A percentile compares a stretch with the other conserved stretches of the same genome.
These are phyloP conservation scores for Taphrina confusa DNA, from an alignment of 1,139 yeast species.

Conservation along the genomic window DNA sequence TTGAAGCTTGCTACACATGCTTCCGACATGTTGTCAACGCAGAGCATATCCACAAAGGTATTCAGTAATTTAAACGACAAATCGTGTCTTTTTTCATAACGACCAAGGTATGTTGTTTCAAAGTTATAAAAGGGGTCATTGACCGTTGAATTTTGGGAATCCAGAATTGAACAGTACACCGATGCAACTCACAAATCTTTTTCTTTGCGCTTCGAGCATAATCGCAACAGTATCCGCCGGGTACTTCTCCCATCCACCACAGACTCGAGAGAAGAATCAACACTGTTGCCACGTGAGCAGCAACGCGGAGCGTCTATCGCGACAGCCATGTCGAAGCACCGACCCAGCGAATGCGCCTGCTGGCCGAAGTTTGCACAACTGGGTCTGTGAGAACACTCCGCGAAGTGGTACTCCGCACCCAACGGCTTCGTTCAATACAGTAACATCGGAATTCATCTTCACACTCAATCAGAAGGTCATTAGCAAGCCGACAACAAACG, in stretches of 20 bases:
- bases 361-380: background rate
- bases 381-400: background rate
- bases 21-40: no score
- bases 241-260: background rate
- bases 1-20: no score
- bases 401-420: background rate
- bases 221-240: background rate
- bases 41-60: background rate
- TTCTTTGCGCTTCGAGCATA: background rate
- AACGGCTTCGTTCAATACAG: background rate
- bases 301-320: background rate
- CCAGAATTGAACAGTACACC: no score
- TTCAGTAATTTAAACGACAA: no score
- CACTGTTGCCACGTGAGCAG: background rate
- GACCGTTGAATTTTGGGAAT: no score
- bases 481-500: background rate
- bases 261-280: background rate
- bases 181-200: background rate
- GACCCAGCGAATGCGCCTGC: background rate
- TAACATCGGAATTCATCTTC: background rate
- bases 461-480: background rate
- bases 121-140: background rate
- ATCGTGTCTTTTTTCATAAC: no score
- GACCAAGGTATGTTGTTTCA: background rate
- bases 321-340: constrained; percentile 2